Conservation (phyloP, 1,284 basidiomycete species). For the Fomitiporia mediterranea region DNA sequence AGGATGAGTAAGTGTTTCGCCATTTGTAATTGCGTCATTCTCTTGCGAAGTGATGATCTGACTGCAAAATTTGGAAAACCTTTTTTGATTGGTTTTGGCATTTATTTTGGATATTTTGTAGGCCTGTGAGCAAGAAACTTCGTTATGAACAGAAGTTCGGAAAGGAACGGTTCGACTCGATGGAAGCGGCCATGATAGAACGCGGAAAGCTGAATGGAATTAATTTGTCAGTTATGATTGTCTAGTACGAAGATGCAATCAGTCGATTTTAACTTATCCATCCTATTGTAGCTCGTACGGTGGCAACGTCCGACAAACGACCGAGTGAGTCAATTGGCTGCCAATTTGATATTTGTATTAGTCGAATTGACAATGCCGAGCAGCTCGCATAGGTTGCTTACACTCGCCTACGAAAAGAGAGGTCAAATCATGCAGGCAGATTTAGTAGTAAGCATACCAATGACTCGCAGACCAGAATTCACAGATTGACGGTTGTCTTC, state of each 20-base stretch:
- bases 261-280: background rate
- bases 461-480: background rate
- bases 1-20: conserved; percentile 12
- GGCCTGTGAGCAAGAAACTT: conserved; percentile 7
- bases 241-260: background rate
- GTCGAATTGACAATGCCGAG: background rate
- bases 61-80: too few relatives aligned
- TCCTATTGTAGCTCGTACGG: conserved; percentile 11
- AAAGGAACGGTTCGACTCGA: conserved; percentile 5
- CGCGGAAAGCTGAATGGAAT: conserved; percentile 17
- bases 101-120: background rate
- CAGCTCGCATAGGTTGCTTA: conserved; percentile 17
- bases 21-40: background rate
- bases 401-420: conserved; percentile 18
- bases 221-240: conserved; percentile 16
- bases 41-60: background rate
- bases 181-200: conserved; percentile 15
- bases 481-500: background rate
- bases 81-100: too few relatives aligned
- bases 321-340: conserved; percentile 4
- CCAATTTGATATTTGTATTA: background rate
- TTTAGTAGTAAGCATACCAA: conserved; percentile 7
- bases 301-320: conserved; percentile 18
- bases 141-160: conserved; percentile 16
- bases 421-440: conserved; percentile 9